Evolutionary conservation across 2,329 filamentous ascomycete species (phyloP), one percentile per base, ranked within the genome.

Genomic region (Cyphellophora attinorum): DNA sequence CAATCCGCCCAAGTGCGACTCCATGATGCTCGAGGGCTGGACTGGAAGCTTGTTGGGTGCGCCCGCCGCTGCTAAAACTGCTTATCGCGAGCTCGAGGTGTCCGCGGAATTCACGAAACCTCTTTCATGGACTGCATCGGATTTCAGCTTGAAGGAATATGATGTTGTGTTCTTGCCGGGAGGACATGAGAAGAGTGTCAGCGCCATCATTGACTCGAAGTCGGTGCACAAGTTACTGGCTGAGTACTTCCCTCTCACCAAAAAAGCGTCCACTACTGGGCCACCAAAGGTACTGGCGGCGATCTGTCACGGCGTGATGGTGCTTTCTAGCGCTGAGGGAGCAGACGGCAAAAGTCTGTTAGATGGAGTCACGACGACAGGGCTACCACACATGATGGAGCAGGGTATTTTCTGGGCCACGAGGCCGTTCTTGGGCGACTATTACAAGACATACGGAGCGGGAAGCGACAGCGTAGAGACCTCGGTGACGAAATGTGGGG

Each of bases 401-500:
- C 61, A 67, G 41, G 34, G 56, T 12, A 64, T 64, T 1, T 73
- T 63, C 39, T 68, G 65, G 59, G 57, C 59, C 3, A 72, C 69
- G 3, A 54, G 65, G 23, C 50, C 54, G 2, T 64, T 70, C 27
- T 48, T 72, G 10, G 69, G 68, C 3, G 69, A 72, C 36, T 72
- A 72, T 42, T 72, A 72, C 49, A 73, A 73, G 59, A 72, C 68
- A 2, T 72, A 69, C 36, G 70, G 70, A 1, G 61, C 61, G 3
- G 61, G 66, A 1, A 68, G 63, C 39, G 64, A 67, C 19, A 58
- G 65, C 39, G 65, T 70, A 3, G 64, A 72, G 43, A 53, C 57
- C 5, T 57, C 60, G 27, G 67, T 70, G 28, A 61, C 55, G 14
- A 67, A 64, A 14, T 58, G 58, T 29, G 48, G 62, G 35, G 59